Evolutionary conservation across 352 stramenopile species (phyloP), one percentile per base, ranked within the genome.

Genomic region (Globisporangium acanthophoron): DNA sequence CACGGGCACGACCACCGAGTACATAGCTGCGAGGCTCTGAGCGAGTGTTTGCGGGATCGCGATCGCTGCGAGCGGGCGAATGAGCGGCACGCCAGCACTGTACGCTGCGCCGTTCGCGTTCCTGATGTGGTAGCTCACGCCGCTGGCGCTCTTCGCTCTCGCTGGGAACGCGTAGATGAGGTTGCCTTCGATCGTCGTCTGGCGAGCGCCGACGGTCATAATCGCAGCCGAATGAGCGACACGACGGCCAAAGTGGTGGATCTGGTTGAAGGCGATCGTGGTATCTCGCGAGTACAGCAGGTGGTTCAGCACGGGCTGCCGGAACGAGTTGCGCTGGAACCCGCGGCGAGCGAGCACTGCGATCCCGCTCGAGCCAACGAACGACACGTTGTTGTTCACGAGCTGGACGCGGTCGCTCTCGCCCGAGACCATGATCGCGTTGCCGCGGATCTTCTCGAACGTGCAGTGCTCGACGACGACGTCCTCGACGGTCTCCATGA

Each of bases 231-330:
- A 80, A 48, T 86, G 83, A 1, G 73, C 47, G 18, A 83, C 61
- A 39, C 71, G 66, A 12, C 70, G 73, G 8, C 83, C 83, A 43
- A 87, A 69, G 27, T 90, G 77, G 55, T 92, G 80, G 1, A 92
- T 62, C 52, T 90, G 78, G 54, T 92, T 92, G 54, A 70, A 87
- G n/a, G 78, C 86, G 15, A 92, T 54, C 43, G 80, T 88, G 18
- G 77, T 55, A 4, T 59, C 54, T 0, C 66, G 67, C 2, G 78
- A 73, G 15, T 69, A 65, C 18, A 92, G 61, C 5, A 87, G 50
- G 20, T 80, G 67, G 3, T 54, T 52, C 4, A 76, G 65, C 12
- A 88, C 75, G 8, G 60, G 48, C 0, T 65, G 47, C 3, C 52
- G 56, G 47, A 79, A 67, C n/a, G 77, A 69, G 43, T 84, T 86